phyloP scores from a whole-genome alignment of 2,329 filamentous ascomycete genomes.

The Verticillium dahliae region DNA sequence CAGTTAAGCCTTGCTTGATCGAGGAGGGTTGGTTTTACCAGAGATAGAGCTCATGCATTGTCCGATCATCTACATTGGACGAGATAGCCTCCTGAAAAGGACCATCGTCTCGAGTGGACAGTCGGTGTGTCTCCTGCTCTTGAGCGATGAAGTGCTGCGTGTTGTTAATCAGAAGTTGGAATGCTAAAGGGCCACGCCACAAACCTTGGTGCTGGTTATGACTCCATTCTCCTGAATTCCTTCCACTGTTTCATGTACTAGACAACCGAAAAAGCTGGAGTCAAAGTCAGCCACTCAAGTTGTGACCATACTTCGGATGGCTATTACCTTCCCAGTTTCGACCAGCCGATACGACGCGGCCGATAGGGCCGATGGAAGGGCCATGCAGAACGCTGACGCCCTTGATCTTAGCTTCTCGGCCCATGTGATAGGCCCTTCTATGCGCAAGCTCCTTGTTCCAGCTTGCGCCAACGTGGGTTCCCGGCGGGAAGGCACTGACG shows the following conservation, averaged over 20 bases:
- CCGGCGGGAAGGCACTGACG: slow-evolving; percentile 39
- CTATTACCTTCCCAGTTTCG: slow-evolving; percentile 32
- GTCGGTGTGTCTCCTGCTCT: slow-evolving; percentile 71
- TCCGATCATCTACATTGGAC: slow-evolving; percentile 54
- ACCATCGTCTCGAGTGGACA: slow-evolving; percentile 46
- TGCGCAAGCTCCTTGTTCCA: slow-evolving; percentile 55
- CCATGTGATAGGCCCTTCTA: slow-evolving; percentile 24
- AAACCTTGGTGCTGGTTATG: slow-evolving; percentile 56
- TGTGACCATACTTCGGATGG: neutral
- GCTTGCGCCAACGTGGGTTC: slow-evolving; percentile 35
- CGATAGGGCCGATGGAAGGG: slow-evolving; percentile 24
- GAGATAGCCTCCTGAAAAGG: slow-evolving; percentile 37
- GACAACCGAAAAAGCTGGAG: slow-evolving; percentile 20
- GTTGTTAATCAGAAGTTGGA: slow-evolving; percentile 23
- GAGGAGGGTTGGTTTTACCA: slow-evolving; percentile 49
- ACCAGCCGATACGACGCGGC: slow-evolving; percentile 21
- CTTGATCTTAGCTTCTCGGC: slow-evolving; percentile 25
- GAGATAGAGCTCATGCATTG: slow-evolving; percentile 57
- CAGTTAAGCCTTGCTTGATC: slow-evolving; percentile 48
- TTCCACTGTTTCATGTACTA: slow-evolving; percentile 44
- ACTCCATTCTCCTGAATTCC: slow-evolving; percentile 40
- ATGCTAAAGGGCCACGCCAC: neutral
- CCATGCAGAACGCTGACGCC: slow-evolving; percentile 27
- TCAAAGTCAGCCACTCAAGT: neutral
- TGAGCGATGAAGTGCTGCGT: slow-evolving; percentile 63